phyloP scores from a whole-genome alignment of 371 early-diverging fungal species.

The Mortierella sp. region DNA sequence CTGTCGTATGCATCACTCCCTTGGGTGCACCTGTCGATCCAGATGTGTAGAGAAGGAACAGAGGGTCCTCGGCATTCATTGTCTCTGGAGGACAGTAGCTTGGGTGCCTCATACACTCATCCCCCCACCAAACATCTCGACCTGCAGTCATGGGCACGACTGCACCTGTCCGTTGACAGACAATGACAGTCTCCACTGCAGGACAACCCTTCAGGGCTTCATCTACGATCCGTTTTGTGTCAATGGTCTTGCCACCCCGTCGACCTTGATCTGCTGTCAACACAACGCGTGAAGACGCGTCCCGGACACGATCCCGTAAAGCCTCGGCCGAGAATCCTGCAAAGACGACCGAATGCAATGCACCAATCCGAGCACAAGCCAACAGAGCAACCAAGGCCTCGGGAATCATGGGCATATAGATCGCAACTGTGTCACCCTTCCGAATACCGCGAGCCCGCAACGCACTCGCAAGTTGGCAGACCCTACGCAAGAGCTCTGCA shows the following conservation, averaged over 20 bases:
- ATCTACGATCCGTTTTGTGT: constrained; percentile 92
- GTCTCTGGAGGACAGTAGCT: constrained; percentile 83
- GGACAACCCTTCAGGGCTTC: constrained; percentile 84
- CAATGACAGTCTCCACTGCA: constrained; percentile 84
- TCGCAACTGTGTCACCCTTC: constrained; percentile 92
- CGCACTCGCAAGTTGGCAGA: constrained; percentile 86
- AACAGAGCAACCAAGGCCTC: constrained; percentile 92
- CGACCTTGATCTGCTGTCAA: constrained; percentile 89
- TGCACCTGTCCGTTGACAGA: constrained; percentile 88
- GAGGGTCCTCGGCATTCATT: constrained; percentile 93
- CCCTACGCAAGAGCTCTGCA: constrained; percentile 80
- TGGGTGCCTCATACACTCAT: constrained; percentile 77
- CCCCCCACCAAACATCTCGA: constrained; percentile 94
- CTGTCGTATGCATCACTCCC: constrained; percentile 93
- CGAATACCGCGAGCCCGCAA: constrained; percentile 81
- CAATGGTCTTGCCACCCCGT: constrained; percentile 91
- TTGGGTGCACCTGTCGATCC: constrained; percentile 97
- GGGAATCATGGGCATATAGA: constrained; percentile 98
- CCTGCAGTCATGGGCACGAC: constrained; percentile 73
- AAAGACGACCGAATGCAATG: constrained; percentile 92
- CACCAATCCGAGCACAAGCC: constrained; percentile 95
- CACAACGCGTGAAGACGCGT: constrained; percentile 80
- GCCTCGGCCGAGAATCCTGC: constrained; percentile 93
- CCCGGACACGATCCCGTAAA: constrained; percentile 84
- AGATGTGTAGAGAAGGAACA: constrained; percentile 98